These are phyloP conservation scores for Fusarium gaditjirri DNA, from an alignment of 2,329 filamentous ascomycete species.

Conservation along the genomic window DNA sequence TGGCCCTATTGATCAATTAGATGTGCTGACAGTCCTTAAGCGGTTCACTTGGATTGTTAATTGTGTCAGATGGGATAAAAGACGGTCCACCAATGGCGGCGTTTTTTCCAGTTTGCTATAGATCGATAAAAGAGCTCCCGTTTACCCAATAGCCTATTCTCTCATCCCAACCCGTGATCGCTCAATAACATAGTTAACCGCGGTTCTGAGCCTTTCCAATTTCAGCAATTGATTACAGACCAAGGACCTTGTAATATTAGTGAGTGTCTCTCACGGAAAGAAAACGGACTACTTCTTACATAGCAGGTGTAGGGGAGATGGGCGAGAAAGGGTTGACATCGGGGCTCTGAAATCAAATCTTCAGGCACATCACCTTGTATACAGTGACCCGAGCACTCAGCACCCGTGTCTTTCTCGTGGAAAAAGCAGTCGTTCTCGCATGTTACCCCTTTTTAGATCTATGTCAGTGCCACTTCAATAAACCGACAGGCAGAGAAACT, in stretches of 20 bases:
- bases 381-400: no score
- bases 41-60: constrained; percentile 18
- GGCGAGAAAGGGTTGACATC: no score
- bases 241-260: background rate
- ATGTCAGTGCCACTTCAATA: no score
- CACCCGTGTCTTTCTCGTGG: no score
- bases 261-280: background rate
- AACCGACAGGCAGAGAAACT: no score
- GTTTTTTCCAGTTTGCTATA: accelerated
- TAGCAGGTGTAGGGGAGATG: no score
- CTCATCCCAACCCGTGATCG: background rate
- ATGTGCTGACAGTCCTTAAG: background rate
- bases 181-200: background rate
- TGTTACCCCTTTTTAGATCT: no score
- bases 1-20: accelerated
- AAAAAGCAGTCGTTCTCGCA: no score
- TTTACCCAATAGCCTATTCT: background rate
- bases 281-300: background rate
- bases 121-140: accelerated
- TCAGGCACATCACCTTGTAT: no score
- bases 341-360: no score
- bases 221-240: no score
- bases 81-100: accelerated
- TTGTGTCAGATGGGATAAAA: background rate
- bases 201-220: no score